Base-by-base conservation (phyloP, 495 filamentous ascomycete species). In the Annulohypoxylon nitens region DNA sequence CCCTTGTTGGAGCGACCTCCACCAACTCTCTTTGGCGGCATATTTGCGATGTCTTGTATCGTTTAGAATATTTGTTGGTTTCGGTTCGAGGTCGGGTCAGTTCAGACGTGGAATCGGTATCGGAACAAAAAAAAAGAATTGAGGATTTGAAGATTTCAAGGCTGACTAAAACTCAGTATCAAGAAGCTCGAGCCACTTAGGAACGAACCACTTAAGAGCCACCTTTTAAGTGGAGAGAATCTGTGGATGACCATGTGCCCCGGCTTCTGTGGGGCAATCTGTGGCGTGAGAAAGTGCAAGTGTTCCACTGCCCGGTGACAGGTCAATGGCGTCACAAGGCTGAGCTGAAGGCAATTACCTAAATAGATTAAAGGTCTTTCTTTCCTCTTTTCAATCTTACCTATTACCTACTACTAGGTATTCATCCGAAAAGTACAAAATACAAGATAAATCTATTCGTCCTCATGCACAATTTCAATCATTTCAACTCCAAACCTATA, bases 21-120 rank as follows among this genome's bases (percentile, higher is more conserved):
- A 23, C 75, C 48, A 26, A 83, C 65, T 76, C 80, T 78, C 72
- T 79, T 81, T 55, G 83, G 80, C 50, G 83, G 69, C 84, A 86
- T 86, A 66, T 14, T 73, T 57, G 63, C 41, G 23, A 18, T 2
- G 5, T 61, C 18, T 41, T 25, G 25, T 20, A 26, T 2, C 26
- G 25, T 54, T 25, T 6, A 33, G n/a, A 2, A 11, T 54, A 16
- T 20, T 20, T 16, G 43, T n/a, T 14, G 48, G 20, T 51, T 25
- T 51, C 4, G 8, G 48, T 26, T 11, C 8, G 2, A 10, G 25
- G 8, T 36, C 7, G 43, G 11, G 23, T 36, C 37, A 33, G 20
- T 23, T 23, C 20, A 23, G 1, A 0, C 20, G 20, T 23, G 20
- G 18, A 26, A 53, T 51, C 25, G 25, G 5, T 16, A 55, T 33